A percentile compares a stretch with the other conserved stretches of the same genome.
phyloP scores from a whole-genome alignment of 495 filamentous ascomycete species.

The Physcia stellaris region DNA sequence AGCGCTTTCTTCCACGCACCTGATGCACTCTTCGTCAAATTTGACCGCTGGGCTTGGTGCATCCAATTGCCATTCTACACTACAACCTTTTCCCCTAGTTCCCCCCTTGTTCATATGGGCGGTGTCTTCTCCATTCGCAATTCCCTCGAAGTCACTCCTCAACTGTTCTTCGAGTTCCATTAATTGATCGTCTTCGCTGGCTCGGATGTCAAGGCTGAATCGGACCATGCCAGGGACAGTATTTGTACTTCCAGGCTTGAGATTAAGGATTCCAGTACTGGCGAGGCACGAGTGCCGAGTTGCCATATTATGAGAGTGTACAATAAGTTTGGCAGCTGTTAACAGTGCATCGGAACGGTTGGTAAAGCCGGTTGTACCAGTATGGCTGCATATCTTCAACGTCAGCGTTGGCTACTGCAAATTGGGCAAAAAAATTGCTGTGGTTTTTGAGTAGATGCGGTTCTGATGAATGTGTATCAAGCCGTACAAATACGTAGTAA shows the following conservation, averaged over 20 bases:
- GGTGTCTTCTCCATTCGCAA: conserved; percentile 40
- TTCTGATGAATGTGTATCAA: no score
- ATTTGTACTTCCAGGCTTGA: conserved; percentile 56
- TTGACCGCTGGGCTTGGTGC: conserved; percentile 49
- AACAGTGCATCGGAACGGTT: conserved; percentile 42
- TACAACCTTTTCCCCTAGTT: conserved; percentile 38
- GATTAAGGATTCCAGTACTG: conserved; percentile 56
- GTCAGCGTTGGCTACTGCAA: no score
- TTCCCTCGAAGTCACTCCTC: conserved; percentile 38
- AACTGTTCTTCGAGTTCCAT: conserved; percentile 40
- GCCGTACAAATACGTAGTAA: no score
- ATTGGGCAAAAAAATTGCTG: no score
- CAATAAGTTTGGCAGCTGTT: conserved; percentile 53
- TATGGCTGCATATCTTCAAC: no score
- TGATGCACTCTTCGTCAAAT: conserved; percentile 59
- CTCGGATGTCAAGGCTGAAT: conserved; percentile 61
- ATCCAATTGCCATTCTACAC: conserved; percentile 44
- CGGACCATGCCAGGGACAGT: conserved; percentile 58
- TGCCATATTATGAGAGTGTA: conserved; percentile 49
- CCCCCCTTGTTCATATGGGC: conserved; percentile 22
- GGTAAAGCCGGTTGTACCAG: conserved; percentile 57
- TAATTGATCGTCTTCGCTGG: conserved; percentile 42
- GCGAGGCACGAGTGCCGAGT: conserved; percentile 41
- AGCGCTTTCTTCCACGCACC: conserved; percentile 49
- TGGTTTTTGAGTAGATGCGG: no score